Percentiles rank a stretch among this genome's conserved stretches.
Conservation (phyloP, 345 rosid species). For the Populus alba region DNA sequence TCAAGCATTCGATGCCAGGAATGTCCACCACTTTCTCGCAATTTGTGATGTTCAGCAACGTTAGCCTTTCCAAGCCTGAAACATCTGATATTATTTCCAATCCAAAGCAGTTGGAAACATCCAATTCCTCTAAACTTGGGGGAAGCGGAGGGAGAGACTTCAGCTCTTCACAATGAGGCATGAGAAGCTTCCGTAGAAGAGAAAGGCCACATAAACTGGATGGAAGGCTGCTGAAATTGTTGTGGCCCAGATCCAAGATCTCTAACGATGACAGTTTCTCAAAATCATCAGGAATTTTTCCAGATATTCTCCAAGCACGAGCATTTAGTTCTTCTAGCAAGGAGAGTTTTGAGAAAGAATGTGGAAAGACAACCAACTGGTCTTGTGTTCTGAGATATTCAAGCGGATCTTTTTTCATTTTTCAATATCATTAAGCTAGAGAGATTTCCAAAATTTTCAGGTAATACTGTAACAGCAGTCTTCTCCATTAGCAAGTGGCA, state of each 20-base stretch:
- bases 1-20: conserved; percentile 45
- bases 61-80: conserved; percentile 28
- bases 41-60: conserved; percentile 33
- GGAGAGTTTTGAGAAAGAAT: conserved; percentile 39
- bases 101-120: conserved; percentile 37
- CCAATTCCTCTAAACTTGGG: conserved; percentile 35
- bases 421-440: conserved; percentile 32
- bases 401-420: conserved; percentile 38
- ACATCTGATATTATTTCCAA: conserved; percentile 34
- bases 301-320: conserved; percentile 39
- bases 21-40: conserved; percentile 43
- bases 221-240: conserved; percentile 44
- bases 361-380: conserved; percentile 19
- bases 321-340: conserved; percentile 43
- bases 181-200: conserved; percentile 29
- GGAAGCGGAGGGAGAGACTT: conserved; percentile 49
- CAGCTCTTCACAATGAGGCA: conserved; percentile 39
- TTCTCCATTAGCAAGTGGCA: conserved; percentile 34
- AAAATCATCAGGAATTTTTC: conserved; percentile 48
- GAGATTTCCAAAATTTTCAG: conserved; percentile 46
- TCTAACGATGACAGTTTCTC: conserved; percentile 40
- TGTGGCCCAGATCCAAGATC: conserved; percentile 34
- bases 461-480: conserved; percentile 42
- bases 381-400: not conserved
- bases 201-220: conserved; percentile 46